These are phyloP conservation scores for Globisporangium parvum DNA, from an alignment of 352 stramenopile species.

Conservation along the genomic window DNA sequence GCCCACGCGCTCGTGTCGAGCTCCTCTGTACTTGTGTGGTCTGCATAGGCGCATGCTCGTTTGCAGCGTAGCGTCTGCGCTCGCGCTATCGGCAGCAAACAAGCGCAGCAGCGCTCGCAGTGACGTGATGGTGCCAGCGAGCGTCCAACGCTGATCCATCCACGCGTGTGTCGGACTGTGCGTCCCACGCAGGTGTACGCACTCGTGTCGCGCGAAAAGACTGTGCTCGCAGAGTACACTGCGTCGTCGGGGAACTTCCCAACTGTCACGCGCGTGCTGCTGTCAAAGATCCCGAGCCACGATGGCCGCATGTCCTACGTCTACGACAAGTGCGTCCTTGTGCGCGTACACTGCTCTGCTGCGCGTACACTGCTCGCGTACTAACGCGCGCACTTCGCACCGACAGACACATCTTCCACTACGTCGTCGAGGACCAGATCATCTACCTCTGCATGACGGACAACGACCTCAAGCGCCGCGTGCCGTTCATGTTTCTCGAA, in stretches of 20 bases:
- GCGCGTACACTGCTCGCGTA: no score
- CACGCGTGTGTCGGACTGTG: background rate
- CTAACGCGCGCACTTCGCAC: background rate
- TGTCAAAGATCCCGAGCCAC: slow-evolving; percentile 93
- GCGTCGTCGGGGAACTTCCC: slow-evolving; percentile 96
- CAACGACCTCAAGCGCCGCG: slow-evolving; percentile 90
- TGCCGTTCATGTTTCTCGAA: slow-evolving; percentile 97
- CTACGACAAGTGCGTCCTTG: slow-evolving; percentile 95
- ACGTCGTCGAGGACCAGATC: slow-evolving; percentile 93
- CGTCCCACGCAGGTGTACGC: slow-evolving; percentile 84
- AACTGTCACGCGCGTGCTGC: slow-evolving; percentile 95
- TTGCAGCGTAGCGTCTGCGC: no score
- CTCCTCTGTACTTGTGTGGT: background rate
- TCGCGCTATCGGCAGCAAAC: no score
- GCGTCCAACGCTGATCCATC: background rate
- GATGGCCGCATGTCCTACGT: slow-evolving; percentile 97
- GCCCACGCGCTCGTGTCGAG: background rate
- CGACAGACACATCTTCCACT: slow-evolving; percentile 90
- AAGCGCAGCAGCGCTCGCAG: no score
- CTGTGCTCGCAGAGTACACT: slow-evolving; percentile 97
- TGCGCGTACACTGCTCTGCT: no score
- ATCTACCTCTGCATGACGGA: slow-evolving; percentile 99
- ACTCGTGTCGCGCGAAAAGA: slow-evolving; percentile 95
- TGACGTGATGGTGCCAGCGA: background rate
- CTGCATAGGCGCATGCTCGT: no score